phyloP scores from a whole-genome alignment of 1,284 basidiomycete genomes.

The Volvariella surrecta region DNA sequence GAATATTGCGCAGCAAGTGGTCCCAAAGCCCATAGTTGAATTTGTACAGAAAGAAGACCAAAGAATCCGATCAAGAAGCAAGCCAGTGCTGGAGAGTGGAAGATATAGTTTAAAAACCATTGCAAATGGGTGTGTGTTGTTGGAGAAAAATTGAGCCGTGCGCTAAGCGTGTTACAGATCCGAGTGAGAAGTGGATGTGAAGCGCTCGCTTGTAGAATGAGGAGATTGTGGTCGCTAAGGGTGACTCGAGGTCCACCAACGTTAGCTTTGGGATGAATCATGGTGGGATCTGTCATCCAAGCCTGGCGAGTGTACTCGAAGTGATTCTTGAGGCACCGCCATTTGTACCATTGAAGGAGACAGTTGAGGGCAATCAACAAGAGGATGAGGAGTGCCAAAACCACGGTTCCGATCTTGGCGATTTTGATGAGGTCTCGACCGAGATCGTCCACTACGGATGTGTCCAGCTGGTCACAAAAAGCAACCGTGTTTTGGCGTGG shows the following conservation, averaged over 20 bases:
- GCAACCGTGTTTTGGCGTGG: conserved; percentile 56
- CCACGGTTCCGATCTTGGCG: conserved; percentile 67
- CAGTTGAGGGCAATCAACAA: conserved; percentile 60
- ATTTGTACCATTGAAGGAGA: conserved; percentile 73
- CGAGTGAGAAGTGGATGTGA: conserved; percentile 66
- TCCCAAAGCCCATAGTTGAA: conserved; percentile 74
- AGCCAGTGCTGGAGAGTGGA: conserved; percentile 83
- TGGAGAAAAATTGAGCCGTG: conserved; percentile 43
- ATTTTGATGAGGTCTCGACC: conserved; percentile 68
- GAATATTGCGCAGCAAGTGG: conserved; percentile 63
- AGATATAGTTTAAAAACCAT: conserved; percentile 86
- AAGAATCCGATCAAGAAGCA: conserved; percentile 87
- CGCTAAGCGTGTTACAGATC: conserved; percentile 46
- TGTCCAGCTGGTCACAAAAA: conserved; percentile 74
- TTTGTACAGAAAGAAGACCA: conserved; percentile 81
- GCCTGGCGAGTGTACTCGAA: conserved; percentile 64
- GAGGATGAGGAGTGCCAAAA: conserved; percentile 57
- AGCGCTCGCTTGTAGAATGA: conserved; percentile 59
- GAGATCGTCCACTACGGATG: conserved; percentile 77
- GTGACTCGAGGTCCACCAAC: conserved; percentile 40
- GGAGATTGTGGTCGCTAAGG: conserved; percentile 66
- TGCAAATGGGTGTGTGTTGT: conserved; percentile 55
- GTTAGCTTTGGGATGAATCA: conserved; percentile 29
- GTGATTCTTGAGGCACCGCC: conserved; percentile 58
- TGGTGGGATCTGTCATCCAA: conserved; percentile 64